These are phyloP conservation scores for Candida hungchunana DNA, from an alignment of 805 yeast species.

Conservation along the genomic window DNA sequence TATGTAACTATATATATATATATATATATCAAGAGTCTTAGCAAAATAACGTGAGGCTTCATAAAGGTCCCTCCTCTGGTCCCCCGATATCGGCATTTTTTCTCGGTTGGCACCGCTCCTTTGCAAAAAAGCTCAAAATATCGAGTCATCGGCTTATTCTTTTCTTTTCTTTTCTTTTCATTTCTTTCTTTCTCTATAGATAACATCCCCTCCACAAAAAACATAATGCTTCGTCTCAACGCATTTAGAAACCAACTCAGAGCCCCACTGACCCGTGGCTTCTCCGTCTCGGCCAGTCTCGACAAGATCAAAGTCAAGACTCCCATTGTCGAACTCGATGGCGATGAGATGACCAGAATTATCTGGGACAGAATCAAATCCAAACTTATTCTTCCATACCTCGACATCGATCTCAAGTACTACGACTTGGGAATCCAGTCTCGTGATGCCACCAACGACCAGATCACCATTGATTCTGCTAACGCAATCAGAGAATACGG, in stretches of 20 bases:
- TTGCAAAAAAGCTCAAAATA: too few species aligned
- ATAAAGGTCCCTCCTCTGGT: too few species aligned
- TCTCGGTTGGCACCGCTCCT: too few species aligned
- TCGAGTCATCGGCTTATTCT: too few species aligned
- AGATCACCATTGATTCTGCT: conserved; percentile 87
- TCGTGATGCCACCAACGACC: conserved; percentile 86
- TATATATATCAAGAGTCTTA: too few species aligned
- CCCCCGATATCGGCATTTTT: too few species aligned
- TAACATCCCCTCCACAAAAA: too few species aligned
- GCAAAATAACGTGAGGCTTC: too few species aligned
- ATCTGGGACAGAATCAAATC: conserved; percentile 92
- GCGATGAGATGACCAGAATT: conserved; percentile 96
- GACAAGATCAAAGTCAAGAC: conserved; percentile 72
- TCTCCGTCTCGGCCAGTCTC: conserved; percentile 18
- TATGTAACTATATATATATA: too few species aligned
- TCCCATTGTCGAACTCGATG: conserved; percentile 96
- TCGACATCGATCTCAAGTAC: conserved; percentile 85
- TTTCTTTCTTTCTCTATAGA: too few species aligned
- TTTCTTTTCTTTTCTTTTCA: too few species aligned
- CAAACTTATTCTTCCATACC: conserved; percentile 76
- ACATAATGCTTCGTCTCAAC: conserved; percentile 23
- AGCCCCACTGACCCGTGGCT: conserved; percentile 15
- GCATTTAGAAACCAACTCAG: conserved; percentile 16
- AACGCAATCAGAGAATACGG: conserved; percentile 82
- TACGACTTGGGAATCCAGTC: conserved; percentile 84